Conservation (phyloP, 805 yeast species). For the Spathaspora girioi region DNA sequence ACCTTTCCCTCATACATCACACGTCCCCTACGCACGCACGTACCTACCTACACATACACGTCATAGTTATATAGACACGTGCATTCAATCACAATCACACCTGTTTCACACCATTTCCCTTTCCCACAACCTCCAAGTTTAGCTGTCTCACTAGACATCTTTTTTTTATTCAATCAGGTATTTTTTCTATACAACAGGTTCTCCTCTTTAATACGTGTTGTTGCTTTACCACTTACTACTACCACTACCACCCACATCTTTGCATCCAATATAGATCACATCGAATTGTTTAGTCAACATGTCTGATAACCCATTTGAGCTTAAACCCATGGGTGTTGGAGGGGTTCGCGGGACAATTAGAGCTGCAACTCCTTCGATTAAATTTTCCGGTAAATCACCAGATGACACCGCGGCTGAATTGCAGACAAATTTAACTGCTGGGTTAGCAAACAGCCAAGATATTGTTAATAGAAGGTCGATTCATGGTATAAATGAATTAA, state of each 20-base stretch:
- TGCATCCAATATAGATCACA: not conserved
- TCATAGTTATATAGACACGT: no score
- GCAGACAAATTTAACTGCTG: constrained; percentile 55
- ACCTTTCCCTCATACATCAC: no score
- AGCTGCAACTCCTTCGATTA: constrained; percentile 54
- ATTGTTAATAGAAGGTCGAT: constrained; percentile 64
- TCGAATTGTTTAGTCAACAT: constrained; percentile 11
- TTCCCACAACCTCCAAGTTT: no score
- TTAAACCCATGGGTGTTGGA: constrained; percentile 10
- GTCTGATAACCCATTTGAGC: constrained; percentile 40
- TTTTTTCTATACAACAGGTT: no score
- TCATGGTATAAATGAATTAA: constrained; percentile 80
- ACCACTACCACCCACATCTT: not conserved
- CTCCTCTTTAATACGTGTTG: no score
- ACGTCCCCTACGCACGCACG: no score
- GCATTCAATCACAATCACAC: no score
- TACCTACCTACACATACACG: no score
- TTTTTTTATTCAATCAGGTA: no score
- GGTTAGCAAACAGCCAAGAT: constrained; percentile 69
- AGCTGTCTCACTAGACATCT: no score
- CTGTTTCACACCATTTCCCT: no score
- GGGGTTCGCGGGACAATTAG: constrained; percentile 11
- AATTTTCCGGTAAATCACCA: constrained; percentile 56
- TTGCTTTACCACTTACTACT: no score
- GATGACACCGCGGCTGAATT: constrained; percentile 65